Base-by-base conservation (phyloP, 495 filamentous ascomycete genomes). In the Lasiosphaeriaceae sp. region DNA sequence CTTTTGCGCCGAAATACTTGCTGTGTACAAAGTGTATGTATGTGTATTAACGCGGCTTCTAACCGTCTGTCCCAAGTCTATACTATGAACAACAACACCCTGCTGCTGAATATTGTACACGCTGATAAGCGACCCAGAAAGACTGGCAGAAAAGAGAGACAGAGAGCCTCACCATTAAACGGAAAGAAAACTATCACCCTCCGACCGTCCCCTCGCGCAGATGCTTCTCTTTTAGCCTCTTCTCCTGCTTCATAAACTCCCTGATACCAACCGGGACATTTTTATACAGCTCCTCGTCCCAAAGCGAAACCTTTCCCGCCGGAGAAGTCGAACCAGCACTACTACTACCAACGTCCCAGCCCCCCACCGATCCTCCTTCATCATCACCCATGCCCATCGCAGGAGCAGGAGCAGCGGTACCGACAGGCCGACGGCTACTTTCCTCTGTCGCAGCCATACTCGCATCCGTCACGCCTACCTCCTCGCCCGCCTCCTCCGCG, bases 241-340 rank as follows among this genome's bases (percentile, higher is more conserved):
- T 98, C 78, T 98, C 94, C 48, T 86, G 91, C 77, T 87, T 89
- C 93, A 98, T 97, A 71, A 98, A 98, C 69, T 95, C 94, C 54
- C 88, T 80, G 58, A 98, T 96, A 6, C 94, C 95, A 20, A 98
- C 89, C 0, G 95, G 93, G 43, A 98, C 84, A 60, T 83, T 85
- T 53, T 82, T 83, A 68, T 95, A 96, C 50, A 96, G 60, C 52
- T 89, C 83, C 29, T 82, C 80, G 52, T 80, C 76, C 68, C 73
- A 80, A 7, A 77, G 66, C 43, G 73, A 73, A 50, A 73, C 75
- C 17, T 57, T 71, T 66, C 63, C 59, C 62, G 51, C 56, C 72
- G 66, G 26, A 63, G 62, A 52, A 61, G 60, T 58, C 54, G 55
- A 49, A 60, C 54, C 52, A 31, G 19, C n/a, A n/a, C n/a, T n/a